phyloP scores from a whole-genome alignment of 352 stramenopile genomes.

The Aphanomyces astaci region DNA sequence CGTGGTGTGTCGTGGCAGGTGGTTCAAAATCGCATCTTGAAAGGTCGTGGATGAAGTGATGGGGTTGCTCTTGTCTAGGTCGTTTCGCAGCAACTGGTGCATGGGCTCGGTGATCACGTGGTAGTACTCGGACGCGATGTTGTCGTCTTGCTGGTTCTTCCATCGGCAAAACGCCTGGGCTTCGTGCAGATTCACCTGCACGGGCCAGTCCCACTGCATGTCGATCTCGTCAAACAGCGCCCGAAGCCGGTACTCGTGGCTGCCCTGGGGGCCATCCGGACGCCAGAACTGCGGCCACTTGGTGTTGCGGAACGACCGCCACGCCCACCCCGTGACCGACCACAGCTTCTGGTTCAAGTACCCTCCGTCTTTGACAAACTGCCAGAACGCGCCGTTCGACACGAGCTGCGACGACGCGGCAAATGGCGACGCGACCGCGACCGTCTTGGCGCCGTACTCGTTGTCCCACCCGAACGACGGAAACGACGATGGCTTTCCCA shows the following conservation, averaged over 20 bases:
- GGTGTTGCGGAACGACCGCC: conserved; percentile 91
- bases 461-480: conserved; percentile 97
- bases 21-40: conserved; percentile 84
- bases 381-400: conserved; percentile 93
- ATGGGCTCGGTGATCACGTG: conserved; percentile 90
- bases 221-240: conserved; percentile 85
- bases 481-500: conserved; percentile 89
- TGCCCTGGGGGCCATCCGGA: conserved; percentile 83
- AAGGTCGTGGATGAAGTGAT: conserved; percentile 28
- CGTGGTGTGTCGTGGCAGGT: conserved; percentile 30
- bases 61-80: conserved; percentile 33
- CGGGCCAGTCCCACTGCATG: conserved; percentile 95
- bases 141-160: conserved; percentile 64
- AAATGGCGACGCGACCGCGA: conserved; percentile 86
- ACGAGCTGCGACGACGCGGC: conserved; percentile 87
- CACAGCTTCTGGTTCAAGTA: conserved; percentile 89
- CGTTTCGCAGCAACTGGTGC: conserved; percentile 84
- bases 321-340: conserved; percentile 90
- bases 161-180: conserved; percentile 89
- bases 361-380: conserved; percentile 91
- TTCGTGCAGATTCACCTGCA: conserved; percentile 95
- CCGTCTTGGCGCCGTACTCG: conserved; percentile 89
- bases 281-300: conserved; percentile 96
- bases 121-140: conserved; percentile 51
- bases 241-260: conserved; percentile 91